A percentile compares a stretch with the other conserved stretches of the same genome.
Evolutionary conservation across 164 flowering plant species (phyloP).

Genomic region (Piper betle): DNA sequence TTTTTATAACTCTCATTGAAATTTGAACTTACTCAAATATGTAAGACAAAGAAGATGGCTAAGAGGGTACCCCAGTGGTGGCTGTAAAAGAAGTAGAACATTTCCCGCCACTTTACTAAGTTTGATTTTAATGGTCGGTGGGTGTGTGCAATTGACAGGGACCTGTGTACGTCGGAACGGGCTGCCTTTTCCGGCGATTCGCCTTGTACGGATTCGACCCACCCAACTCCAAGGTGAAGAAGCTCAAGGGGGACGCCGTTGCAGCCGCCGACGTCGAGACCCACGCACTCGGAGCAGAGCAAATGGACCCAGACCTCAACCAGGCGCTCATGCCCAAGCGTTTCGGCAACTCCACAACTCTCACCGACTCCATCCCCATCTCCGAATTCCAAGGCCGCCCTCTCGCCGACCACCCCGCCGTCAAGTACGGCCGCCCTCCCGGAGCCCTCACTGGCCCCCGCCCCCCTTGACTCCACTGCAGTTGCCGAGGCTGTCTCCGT

Average conservation of each 20-base stretch:
- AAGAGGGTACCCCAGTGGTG: too few species aligned
- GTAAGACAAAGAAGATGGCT: too few species aligned
- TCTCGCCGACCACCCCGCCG: conserved; percentile 59
- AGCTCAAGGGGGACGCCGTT: conserved; percentile 18
- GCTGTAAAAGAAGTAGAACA: too few species aligned
- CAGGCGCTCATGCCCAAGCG: conserved; percentile 48
- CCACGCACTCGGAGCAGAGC: conserved; percentile 25
- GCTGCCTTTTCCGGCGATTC: conserved; percentile 58
- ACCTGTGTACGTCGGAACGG: conserved; percentile 77
- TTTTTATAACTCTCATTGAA: too few species aligned
- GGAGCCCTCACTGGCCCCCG: conserved; percentile 52
- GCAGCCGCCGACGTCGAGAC: conserved; percentile 21
- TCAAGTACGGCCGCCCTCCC: conserved; percentile 63
- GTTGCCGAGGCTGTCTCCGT: conserved; percentile 76
- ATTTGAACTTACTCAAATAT: too few species aligned
- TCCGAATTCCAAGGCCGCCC: conserved; percentile 75
- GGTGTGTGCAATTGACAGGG: neutral
- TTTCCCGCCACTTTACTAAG: too few species aligned
- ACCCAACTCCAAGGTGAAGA: conserved; percentile 14
- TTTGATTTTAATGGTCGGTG: neutral
- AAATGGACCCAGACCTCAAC: conserved; percentile 46
- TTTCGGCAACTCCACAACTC: conserved; percentile 59
- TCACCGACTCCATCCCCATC: conserved; percentile 53
- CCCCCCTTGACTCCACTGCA: conserved; percentile 61
- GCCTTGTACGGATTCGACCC: conserved; percentile 79